Evolutionary conservation across 441 rosid species (phyloP).

Genomic region (Adansonia rubrostipa): DNA sequence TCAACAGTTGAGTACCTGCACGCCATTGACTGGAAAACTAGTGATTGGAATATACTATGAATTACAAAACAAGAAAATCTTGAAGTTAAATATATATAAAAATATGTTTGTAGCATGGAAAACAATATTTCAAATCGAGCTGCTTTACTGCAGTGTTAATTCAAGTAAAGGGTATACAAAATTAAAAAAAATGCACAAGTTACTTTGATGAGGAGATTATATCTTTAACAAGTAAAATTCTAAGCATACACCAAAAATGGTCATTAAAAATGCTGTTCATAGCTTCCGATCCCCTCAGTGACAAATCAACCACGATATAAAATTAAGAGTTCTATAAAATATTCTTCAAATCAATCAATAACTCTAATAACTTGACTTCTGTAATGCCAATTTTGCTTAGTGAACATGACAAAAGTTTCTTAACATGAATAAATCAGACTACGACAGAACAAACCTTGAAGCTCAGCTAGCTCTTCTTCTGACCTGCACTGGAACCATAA

Average conservation of each 20-base stretch:
- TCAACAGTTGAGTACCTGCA: slow-evolving; percentile 80
- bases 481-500: slow-evolving; percentile 91
- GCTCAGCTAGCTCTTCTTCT: slow-evolving; percentile 91
- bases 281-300: neutral
- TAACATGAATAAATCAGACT: neutral
- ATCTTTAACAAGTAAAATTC: neutral
- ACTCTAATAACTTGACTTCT: neutral
- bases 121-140: neutral
- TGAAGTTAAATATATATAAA: neutral
- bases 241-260: neutral
- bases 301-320: neutral
- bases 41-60: neutral
- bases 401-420: neutral
- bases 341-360: neutral
- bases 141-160: neutral
- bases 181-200: neutral
- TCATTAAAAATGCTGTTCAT: neutral
- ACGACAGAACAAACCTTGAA: slow-evolving; percentile 64
- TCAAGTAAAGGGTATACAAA: neutral
- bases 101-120: neutral
- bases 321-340: neutral
- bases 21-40: slow-evolving; percentile 22
- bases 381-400: neutral
- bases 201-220: neutral
- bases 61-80: neutral